Percentiles rank a stretch among this genome's conserved stretches.
phyloP scores from a whole-genome alignment of 164 flowering plant species.

The Magnolia sinica region DNA sequence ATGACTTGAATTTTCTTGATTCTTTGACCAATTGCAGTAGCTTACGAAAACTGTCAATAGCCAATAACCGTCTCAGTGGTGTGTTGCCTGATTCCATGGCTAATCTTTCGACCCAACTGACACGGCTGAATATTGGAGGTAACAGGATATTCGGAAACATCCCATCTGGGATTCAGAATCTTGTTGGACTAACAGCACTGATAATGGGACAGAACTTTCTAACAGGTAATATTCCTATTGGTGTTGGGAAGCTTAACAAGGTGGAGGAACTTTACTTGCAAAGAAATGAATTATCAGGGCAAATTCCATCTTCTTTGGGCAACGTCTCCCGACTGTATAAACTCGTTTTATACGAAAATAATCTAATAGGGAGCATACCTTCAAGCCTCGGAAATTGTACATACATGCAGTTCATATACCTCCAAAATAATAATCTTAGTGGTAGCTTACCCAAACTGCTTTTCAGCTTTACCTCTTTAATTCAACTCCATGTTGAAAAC shows the following conservation, averaged over 20 bases:
- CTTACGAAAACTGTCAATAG: neutral
- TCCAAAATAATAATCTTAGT: neutral
- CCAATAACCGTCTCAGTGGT: neutral
- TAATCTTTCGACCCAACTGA: neutral
- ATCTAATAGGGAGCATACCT: neutral
- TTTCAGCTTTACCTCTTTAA: neutral
- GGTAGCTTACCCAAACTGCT: neutral
- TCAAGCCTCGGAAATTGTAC: neutral
- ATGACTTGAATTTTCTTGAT: constrained; percentile 30
- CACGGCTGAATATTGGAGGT: fast-evolving
- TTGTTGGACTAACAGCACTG: neutral
- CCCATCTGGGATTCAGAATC: neutral
- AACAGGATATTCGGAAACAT: neutral
- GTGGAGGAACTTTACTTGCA: neutral
- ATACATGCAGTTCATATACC: neutral
- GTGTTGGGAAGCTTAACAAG: constrained; percentile 3
- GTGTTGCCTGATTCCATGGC: constrained; percentile 2
- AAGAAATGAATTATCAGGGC: neutral
- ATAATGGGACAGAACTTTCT: neutral
- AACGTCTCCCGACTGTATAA: neutral
- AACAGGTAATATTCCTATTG: neutral
- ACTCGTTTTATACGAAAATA: neutral
- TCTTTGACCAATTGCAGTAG: constrained; percentile 28
- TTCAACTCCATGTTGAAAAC: neutral
- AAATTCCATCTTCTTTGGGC: constrained; percentile 5